Percentiles rank a stretch among this genome's conserved stretches.
Conservation (phyloP, 176 grass and related monocot species). For the Thinopyrum elongatum region DNA sequence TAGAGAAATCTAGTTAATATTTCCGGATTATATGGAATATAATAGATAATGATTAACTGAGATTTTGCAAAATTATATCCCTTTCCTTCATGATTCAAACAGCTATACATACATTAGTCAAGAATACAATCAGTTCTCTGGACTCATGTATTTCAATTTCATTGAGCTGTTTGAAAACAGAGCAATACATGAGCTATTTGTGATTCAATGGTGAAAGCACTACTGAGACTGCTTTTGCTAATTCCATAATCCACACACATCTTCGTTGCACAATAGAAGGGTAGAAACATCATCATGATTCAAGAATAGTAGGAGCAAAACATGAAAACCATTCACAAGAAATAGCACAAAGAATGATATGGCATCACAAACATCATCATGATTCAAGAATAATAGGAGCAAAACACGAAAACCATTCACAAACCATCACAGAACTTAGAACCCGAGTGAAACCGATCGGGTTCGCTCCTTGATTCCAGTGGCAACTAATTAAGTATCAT, state of each 20-base stretch:
- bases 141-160: background rate
- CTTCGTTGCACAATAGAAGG: background rate
- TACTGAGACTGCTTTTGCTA: background rate
- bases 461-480: too few species aligned
- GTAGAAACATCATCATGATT: background rate
- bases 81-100: too few species aligned
- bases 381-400: background rate
- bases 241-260: background rate
- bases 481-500: background rate
- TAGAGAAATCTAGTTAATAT: too few species aligned
- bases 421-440: background rate
- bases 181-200: background rate
- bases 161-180: background rate
- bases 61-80: too few species aligned
- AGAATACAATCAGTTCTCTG: too few species aligned
- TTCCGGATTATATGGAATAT: too few species aligned
- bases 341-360: background rate
- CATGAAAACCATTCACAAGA: background rate
- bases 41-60: too few species aligned
- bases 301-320: background rate
- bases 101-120: too few species aligned
- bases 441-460: background rate
- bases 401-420: background rate
- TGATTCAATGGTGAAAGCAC: background rate
- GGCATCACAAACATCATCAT: background rate